Evolutionary conservation across 2,329 filamentous ascomycete species (phyloP).

Genomic region (Phaeosphaeriaceae sp.): DNA sequence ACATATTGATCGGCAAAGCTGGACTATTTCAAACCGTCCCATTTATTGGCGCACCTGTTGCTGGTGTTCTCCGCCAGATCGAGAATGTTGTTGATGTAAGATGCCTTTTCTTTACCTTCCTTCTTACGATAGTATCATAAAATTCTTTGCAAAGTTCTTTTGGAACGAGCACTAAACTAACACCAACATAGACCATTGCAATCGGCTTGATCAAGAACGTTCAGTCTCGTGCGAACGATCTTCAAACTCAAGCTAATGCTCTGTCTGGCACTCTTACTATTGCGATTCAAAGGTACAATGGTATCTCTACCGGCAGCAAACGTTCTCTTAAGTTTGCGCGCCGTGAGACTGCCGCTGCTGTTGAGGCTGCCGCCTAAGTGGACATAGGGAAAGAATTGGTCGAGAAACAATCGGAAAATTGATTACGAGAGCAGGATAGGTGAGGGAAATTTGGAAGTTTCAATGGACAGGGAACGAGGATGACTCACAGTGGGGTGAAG

Average conservation of each 20-base stretch:
- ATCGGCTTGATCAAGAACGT: slow-evolving; percentile 9
- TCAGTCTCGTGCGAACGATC: slow-evolving; percentile 7
- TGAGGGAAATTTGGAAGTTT: no score
- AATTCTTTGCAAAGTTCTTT: no score
- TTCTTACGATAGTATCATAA: no score
- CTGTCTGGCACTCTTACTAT: not conserved
- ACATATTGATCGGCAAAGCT: slow-evolving; percentile 24
- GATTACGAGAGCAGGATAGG: no score
- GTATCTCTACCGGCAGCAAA: not conserved
- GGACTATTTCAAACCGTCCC: slow-evolving; percentile 18
- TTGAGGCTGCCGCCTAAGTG: not conserved
- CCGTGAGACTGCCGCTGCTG: not conserved
- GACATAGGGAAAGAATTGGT: not conserved
- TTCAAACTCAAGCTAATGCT: slow-evolving; percentile 1
- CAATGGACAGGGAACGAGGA: no score
- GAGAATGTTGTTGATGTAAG: slow-evolving; percentile 24
- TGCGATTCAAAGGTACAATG: not conserved
- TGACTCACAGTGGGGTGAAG: no score
- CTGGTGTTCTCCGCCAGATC: slow-evolving; percentile 18
- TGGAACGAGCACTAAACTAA: not conserved
- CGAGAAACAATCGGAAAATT: no score
- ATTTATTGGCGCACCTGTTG: slow-evolving; percentile 16
- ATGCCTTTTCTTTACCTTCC: not conserved
- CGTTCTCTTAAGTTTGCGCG: not conserved
- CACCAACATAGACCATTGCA: slow-evolving; percentile 2